A percentile compares a stretch with the other conserved stretches of the same genome.
Evolutionary conservation across 768 basidiomycete genomes (phyloP).

Genomic region (Serendipita indica): DNA sequence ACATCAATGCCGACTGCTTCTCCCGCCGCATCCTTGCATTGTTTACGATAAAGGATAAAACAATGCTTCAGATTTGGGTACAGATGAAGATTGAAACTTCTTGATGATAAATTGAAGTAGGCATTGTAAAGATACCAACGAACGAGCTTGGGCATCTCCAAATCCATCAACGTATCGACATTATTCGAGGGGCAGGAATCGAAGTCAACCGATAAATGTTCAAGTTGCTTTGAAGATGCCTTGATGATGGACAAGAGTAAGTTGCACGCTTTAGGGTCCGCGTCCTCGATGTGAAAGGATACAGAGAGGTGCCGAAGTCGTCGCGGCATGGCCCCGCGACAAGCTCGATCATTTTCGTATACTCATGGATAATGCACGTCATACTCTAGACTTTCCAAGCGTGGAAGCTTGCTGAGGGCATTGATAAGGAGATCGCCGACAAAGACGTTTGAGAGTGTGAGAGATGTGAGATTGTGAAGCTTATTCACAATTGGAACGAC

Average conservation of each 20-base stretch:
- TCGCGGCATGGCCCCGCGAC: neutral
- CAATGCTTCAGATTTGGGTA: too few relatives aligned
- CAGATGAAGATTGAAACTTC: too few relatives aligned
- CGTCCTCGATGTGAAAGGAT: neutral
- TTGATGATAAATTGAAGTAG: too few relatives aligned
- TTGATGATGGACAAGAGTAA: too few relatives aligned
- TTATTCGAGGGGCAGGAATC: neutral
- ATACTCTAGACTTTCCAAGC: neutral
- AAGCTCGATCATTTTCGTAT: too few relatives aligned
- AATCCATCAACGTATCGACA: too few relatives aligned
- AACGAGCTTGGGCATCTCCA: too few relatives aligned
- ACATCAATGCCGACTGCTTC: too few relatives aligned
- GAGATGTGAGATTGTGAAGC: neutral
- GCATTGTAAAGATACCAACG: too few relatives aligned
- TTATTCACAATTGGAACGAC: neutral
- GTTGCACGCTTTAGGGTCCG: too few relatives aligned
- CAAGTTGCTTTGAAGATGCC: neutral
- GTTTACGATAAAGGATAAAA: too few relatives aligned
- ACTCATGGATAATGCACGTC: neutral
- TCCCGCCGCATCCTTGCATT: too few relatives aligned
- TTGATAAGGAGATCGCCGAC: neutral
- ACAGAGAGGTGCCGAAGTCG: neutral
- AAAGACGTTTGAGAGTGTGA: neutral
- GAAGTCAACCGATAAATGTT: neutral
- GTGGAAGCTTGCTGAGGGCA: neutral